A percentile compares a stretch with the other conserved stretches of the same genome.
Evolutionary conservation across 306 rosid genomes (phyloP).

Genomic region (Cicer yamashitae): DNA sequence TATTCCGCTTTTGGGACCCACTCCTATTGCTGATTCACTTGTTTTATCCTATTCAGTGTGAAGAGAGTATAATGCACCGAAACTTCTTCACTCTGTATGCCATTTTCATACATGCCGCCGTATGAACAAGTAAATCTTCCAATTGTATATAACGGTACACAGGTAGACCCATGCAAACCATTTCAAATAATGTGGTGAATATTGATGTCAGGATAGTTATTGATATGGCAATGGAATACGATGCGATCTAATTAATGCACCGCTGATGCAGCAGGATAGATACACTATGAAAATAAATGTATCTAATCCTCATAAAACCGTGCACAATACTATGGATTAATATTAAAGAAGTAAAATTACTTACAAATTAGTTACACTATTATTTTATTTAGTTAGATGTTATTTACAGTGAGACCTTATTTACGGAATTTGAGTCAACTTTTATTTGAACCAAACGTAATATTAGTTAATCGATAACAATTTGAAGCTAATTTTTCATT

Average conservation of each 20-base stretch:
- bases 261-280: neutral
- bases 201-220: neutral
- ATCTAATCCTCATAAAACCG: neutral
- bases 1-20: neutral
- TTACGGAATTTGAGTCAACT: too few relatives aligned
- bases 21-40: neutral
- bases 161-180: too few relatives aligned
- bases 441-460: too few relatives aligned
- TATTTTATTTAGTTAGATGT: too few relatives aligned
- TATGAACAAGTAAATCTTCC: neutral
- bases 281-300: neutral
- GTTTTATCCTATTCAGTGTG: neutral
- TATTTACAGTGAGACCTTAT: too few relatives aligned
- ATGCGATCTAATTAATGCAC: constrained; percentile 4
- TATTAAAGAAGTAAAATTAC: too few relatives aligned
- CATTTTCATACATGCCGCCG: neutral
- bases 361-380: too few relatives aligned
- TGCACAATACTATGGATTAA: neutral
- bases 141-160: neutral
- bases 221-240: neutral
- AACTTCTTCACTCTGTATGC: neutral
- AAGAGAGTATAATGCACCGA: neutral
- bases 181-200: neutral
- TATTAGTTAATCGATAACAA: too few relatives aligned
- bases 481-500: too few relatives aligned